phyloP scores from a whole-genome alignment of 2,329 filamentous ascomycete genomes.

The Byssothecium circinans region DNA sequence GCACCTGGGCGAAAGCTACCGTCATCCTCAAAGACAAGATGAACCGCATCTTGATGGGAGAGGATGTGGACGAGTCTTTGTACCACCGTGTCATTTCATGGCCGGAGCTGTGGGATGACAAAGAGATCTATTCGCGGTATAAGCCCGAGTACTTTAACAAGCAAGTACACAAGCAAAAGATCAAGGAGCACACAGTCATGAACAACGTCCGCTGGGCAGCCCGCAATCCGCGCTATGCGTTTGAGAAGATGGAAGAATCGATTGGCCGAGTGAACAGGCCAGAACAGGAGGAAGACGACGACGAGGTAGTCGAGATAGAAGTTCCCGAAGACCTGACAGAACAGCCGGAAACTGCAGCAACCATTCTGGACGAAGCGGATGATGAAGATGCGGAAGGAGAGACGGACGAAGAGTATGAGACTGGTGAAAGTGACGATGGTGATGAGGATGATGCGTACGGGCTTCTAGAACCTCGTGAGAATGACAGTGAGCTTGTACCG shows the following conservation, averaged over 20 bases:
- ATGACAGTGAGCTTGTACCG: background rate
- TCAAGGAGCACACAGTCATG: constrained; percentile 37
- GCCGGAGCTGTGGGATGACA: constrained; percentile 39
- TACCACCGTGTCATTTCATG: constrained; percentile 37
- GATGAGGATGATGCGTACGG: constrained; percentile 16
- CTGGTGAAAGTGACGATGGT: constrained; percentile 19
- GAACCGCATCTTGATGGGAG: constrained; percentile 42
- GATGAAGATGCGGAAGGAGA: constrained; percentile 15
- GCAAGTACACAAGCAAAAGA: constrained; percentile 25
- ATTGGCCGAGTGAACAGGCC: constrained; percentile 6
- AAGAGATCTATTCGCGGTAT: constrained; percentile 32
- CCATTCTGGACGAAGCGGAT: constrained; percentile 24
- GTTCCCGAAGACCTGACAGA: constrained; percentile 37
- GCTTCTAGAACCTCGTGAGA: constrained; percentile 6
- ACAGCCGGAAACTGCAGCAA: constrained; percentile 28
- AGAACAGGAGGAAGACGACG: constrained; percentile 13
- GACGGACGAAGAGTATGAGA: constrained; percentile 15
- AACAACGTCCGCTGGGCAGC: constrained; percentile 34
- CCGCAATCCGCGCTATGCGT: constrained; percentile 37
- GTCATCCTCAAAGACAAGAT: constrained; percentile 89
- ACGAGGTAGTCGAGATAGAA: constrained; percentile 23
- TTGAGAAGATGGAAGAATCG: constrained; percentile 32
- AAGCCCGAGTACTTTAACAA: constrained; percentile 30
- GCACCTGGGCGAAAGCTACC: constrained; percentile 80
- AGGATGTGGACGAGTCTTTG: constrained; percentile 32